Conservation (phyloP, 108 stramenopile genomes). For the Cyclotella distinguenda region DNA sequence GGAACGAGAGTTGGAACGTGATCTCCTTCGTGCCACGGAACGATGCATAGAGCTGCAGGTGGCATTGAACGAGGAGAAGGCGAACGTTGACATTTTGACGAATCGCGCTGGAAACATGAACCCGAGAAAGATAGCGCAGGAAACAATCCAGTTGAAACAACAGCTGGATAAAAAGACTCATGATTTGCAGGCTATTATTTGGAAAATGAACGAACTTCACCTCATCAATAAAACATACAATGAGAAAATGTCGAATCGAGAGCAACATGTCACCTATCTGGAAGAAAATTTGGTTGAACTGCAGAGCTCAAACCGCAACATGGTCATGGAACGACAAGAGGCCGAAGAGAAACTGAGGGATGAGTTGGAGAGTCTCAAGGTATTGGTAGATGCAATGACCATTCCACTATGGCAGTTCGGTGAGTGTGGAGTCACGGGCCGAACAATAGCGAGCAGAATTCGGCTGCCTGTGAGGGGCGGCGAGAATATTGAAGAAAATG, state of each 20-base stretch:
- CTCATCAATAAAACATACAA: slow-evolving; percentile 82
- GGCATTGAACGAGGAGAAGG: slow-evolving; percentile 73
- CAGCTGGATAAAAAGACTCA: slow-evolving; percentile 76
- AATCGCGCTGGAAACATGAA: slow-evolving; percentile 54
- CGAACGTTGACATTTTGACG: slow-evolving; percentile 72
- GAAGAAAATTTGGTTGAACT: slow-evolving; percentile 76
- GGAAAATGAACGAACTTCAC: slow-evolving; percentile 91
- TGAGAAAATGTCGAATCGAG: slow-evolving; percentile 74
- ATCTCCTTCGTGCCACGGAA: slow-evolving; percentile 66
- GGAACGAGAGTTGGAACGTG: slow-evolving; percentile 70
- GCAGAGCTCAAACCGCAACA: slow-evolving; percentile 64
- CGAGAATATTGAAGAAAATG: slow-evolving; percentile 14
- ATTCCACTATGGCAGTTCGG: slow-evolving; percentile 82
- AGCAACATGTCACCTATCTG: slow-evolving; percentile 78
- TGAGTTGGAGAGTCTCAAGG: slow-evolving; percentile 59
- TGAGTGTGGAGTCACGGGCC: slow-evolving; percentile 50
- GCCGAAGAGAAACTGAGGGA: slow-evolving; percentile 58
- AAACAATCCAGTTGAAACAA: slow-evolving; percentile 59
- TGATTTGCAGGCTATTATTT: slow-evolving; percentile 76
- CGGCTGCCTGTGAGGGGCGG: slow-evolving; percentile 34
- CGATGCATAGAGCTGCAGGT: slow-evolving; percentile 75
- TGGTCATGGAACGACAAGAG: slow-evolving; percentile 60
- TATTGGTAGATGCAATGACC: slow-evolving; percentile 69
- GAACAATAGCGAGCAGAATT: slow-evolving; percentile 43
- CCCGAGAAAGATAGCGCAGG: slow-evolving; percentile 71